Evolutionary conservation across 768 basidiomycete species (phyloP).

Genomic region (Termitomyces sp.): DNA sequence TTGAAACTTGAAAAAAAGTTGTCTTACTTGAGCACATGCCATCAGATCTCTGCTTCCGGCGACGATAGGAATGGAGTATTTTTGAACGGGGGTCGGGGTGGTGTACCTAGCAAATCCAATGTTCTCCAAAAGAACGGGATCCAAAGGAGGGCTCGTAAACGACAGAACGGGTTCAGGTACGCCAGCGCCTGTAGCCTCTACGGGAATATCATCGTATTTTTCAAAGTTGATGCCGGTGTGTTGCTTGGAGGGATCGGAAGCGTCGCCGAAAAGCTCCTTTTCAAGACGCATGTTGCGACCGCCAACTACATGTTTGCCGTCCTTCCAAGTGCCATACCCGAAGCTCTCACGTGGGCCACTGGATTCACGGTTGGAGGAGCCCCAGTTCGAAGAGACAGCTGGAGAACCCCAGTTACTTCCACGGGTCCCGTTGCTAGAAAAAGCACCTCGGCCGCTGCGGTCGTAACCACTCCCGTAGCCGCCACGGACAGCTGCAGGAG

Average conservation of each 20-base stretch:
- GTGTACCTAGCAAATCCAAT: constrained; percentile 90
- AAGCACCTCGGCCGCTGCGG: constrained; percentile 36
- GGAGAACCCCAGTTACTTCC: constrained; percentile 41
- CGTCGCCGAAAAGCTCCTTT: constrained; percentile 94
- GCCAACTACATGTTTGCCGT: constrained; percentile 84
- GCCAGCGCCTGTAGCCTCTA: constrained; percentile 94
- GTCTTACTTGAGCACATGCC: constrained; percentile 85
- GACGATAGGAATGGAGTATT: constrained; percentile 99
- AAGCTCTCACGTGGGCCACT: constrained; percentile 44
- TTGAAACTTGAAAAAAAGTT: neutral
- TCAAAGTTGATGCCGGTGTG: constrained; percentile 99
- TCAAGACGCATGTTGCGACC: constrained; percentile 83
- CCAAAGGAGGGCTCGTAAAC: constrained; percentile 87
- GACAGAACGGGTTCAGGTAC: constrained; percentile 92
- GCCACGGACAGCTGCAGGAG: constrained; percentile 45
- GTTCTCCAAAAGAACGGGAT: constrained; percentile 92
- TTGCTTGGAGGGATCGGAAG: constrained; percentile 79
- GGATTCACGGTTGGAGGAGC: constrained; percentile 26
- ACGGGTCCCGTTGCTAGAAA: constrained; percentile 28
- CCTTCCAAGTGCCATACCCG: constrained; percentile 80
- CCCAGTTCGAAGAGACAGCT: constrained; percentile 29
- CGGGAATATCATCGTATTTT: constrained; percentile 99
- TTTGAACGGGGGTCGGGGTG: constrained; percentile 97
- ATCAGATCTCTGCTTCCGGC: constrained; percentile 85
- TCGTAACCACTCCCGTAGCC: constrained; percentile 39